These are phyloP conservation scores for Brassica juncea DNA, from an alignment of 345 rosid species.

Conservation along the genomic window DNA sequence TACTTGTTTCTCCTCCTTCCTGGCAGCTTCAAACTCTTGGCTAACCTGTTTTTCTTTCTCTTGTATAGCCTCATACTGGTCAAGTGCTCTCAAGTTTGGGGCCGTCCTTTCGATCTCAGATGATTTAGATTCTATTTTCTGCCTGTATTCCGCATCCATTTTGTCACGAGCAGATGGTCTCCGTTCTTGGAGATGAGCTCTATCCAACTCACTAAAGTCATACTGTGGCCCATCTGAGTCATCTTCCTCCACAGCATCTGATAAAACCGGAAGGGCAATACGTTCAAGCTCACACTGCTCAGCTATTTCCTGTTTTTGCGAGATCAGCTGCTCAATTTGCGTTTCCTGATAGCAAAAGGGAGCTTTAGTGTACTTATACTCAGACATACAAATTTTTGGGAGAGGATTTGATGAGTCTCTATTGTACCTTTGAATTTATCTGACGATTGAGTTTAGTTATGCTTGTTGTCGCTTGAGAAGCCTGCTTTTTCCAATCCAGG, in stretches of 20 bases:
- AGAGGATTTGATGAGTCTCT: constrained; percentile 20
- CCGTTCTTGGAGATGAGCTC: constrained; percentile 72
- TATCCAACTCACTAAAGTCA: constrained; percentile 80
- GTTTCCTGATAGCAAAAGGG: constrained; percentile 56
- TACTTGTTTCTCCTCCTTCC: constrained; percentile 83
- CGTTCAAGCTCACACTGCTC: constrained; percentile 88
- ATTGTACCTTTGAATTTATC: constrained; percentile 71
- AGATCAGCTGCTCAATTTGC: constrained; percentile 69
- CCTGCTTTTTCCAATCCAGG: constrained; percentile 84
- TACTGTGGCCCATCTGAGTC: constrained; percentile 57
- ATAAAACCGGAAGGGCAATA: constrained; percentile 65
- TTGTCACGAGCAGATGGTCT: constrained; percentile 79
- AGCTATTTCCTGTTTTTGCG: constrained; percentile 68
- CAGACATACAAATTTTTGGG: constrained; percentile 10
- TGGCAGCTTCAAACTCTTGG: constrained; percentile 84
- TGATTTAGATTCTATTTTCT: constrained; percentile 65
- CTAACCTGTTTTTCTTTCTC: constrained; percentile 78
- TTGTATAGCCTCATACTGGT: constrained; percentile 81
- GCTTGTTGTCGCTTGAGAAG: constrained; percentile 77
- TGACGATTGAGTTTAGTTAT: constrained; percentile 78
- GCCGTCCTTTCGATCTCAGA: constrained; percentile 90
- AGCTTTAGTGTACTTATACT: constrained; percentile 33
- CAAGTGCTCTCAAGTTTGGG: constrained; percentile 93
- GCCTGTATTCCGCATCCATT: constrained; percentile 70
- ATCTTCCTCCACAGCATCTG: constrained; percentile 80